Percentiles rank a stretch among this genome's conserved stretches.
These are phyloP conservation scores for Quercus tomentella DNA, from an alignment of 331 rosid genomes.

Conservation along the genomic window DNA sequence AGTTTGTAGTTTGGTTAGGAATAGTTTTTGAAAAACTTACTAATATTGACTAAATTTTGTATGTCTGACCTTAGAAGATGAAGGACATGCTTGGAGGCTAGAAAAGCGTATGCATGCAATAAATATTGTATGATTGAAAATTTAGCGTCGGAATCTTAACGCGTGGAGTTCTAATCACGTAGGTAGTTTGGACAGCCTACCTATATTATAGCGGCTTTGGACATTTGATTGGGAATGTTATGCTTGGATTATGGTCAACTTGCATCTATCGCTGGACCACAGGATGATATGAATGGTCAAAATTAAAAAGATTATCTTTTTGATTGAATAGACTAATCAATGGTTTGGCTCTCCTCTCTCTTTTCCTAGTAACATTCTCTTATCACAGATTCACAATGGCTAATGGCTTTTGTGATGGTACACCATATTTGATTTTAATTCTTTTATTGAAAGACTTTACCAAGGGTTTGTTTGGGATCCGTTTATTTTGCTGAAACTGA, in stretches of 20 bases:
- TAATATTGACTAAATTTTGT: background rate
- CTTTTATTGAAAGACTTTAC: no score
- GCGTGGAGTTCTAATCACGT: background rate
- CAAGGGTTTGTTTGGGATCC: accelerated
- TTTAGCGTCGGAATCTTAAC: background rate
- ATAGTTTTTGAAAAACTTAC: background rate
- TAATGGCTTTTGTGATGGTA: no score
- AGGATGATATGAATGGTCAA: no score
- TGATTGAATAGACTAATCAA: no score
- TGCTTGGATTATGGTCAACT: no score
- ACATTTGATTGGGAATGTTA: no score
- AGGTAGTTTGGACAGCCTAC: background rate
- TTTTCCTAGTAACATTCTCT: no score
- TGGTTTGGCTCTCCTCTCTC: no score
- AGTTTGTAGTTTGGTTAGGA: background rate
- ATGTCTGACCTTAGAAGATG: background rate
- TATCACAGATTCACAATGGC: no score
- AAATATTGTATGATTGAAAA: background rate
- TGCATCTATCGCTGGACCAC: no score
- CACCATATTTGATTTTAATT: no score
- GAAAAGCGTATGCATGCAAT: background rate
- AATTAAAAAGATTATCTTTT: no score
- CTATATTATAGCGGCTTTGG: background rate
- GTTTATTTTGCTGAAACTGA: accelerated
- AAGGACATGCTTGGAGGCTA: background rate